Conservation (phyloP, 768 basidiomycete species). For the Lepiota venenata region DNA sequence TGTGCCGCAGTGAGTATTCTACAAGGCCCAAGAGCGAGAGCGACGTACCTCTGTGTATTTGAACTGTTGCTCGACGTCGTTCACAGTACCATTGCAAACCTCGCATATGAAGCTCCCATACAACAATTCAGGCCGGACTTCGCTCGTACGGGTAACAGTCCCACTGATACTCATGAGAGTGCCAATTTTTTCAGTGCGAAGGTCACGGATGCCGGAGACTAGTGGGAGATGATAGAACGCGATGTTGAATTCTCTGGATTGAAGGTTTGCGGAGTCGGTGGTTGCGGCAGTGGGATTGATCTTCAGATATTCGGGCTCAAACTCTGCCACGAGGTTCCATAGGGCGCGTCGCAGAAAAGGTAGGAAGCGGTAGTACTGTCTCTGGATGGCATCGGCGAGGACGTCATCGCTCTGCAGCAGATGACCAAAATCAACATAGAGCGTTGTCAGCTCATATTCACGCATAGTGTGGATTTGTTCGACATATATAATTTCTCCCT, state of each 20-base stretch:
- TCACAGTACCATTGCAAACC: conserved; percentile 79
- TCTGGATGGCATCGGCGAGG: conserved; percentile 89
- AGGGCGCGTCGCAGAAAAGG: conserved; percentile 92
- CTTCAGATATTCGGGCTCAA: conserved; percentile 93
- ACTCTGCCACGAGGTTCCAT: conserved; percentile 83
- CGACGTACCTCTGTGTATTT: conserved; percentile 90
- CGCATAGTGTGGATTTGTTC: conserved; percentile 95
- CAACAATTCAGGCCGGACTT: conserved; percentile 93
- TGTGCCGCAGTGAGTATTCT: conserved; percentile 7
- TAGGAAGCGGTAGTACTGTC: conserved; percentile 95
- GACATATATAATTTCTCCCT: conserved; percentile 77
- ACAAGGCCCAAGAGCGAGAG: conserved; percentile 2
- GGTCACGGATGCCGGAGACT: conserved; percentile 90
- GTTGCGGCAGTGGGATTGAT: conserved; percentile 88
- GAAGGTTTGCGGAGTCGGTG: conserved; percentile 82
- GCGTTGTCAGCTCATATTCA: conserved; percentile 90
- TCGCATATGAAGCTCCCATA: conserved; percentile 94
- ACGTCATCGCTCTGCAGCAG: conserved; percentile 89
- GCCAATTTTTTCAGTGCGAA: conserved; percentile 92
- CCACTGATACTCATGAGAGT: conserved; percentile 94
- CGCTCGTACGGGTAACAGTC: conserved; percentile 95
- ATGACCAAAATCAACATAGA: conserved; percentile 95
- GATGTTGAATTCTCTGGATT: conserved; percentile 90
- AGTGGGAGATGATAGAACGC: conserved; percentile 95
- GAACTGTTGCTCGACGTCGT: conserved; percentile 98